Conservation (phyloP, 108 stramenopile genomes). For the Fragilariopsis cylindrus region DNA sequence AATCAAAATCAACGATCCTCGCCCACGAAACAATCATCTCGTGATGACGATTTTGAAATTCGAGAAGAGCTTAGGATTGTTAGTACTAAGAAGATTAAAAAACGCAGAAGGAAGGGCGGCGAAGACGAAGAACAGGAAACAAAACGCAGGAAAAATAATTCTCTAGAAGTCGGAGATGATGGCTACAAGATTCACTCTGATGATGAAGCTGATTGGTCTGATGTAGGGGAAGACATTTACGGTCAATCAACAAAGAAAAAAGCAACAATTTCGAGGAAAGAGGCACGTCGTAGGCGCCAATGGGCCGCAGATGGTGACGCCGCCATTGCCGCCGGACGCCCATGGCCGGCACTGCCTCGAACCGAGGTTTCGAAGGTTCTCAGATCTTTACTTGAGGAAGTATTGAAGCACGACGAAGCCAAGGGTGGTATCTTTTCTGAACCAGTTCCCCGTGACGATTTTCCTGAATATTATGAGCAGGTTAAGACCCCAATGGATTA, state of each 20-base stretch:
- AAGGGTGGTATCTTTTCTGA: slow-evolving; percentile 77
- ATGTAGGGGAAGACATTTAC: slow-evolving; percentile 62
- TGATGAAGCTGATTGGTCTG: slow-evolving; percentile 84
- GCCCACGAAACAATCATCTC: background rate
- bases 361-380: slow-evolving; percentile 62
- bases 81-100: slow-evolving; percentile 65
- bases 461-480: slow-evolving; percentile 88
- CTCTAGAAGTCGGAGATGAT: slow-evolving; percentile 57
- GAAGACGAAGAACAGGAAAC: slow-evolving; percentile 22
- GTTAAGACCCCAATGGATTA: slow-evolving; percentile 87
- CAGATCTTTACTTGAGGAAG: slow-evolving; percentile 65
- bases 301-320: slow-evolving; percentile 83
- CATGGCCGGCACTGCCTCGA: slow-evolving; percentile 87
- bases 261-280: slow-evolving; percentile 62
- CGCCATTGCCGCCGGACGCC: slow-evolving; percentile 68
- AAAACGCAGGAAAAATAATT: slow-evolving; percentile 20
- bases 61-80: slow-evolving; percentile 75
- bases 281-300: slow-evolving; percentile 73
- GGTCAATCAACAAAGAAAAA: slow-evolving; percentile 50
- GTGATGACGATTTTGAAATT: slow-evolving; percentile 32
- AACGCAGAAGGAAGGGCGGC: slow-evolving; percentile 43
- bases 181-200: slow-evolving; percentile 77
- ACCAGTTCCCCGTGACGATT: slow-evolving; percentile 78
- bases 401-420: slow-evolving; percentile 68
- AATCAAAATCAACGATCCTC: slow-evolving; percentile 24